These are phyloP conservation scores for Suillus subaureus DNA, from an alignment of 768 basidiomycete genomes.

Conservation along the genomic window DNA sequence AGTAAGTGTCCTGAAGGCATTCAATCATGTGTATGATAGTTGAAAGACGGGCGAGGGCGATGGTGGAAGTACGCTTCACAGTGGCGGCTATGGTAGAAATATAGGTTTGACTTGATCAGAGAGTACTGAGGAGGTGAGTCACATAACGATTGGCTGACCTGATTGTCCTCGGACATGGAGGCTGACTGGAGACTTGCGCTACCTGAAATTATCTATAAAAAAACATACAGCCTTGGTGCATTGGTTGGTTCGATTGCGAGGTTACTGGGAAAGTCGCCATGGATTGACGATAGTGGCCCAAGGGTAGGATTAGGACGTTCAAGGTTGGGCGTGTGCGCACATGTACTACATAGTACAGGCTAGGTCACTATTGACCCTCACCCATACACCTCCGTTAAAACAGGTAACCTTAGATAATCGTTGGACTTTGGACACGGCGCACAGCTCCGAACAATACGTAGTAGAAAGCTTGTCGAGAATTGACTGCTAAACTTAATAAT, in stretches of 20 bases:
- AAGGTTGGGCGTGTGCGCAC: too few species aligned
- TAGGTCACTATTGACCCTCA: too few species aligned
- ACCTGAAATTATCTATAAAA: background rate
- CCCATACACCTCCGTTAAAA: too few species aligned
- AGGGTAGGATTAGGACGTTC: background rate
- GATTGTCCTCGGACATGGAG: background rate
- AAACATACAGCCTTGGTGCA: background rate
- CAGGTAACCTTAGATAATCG: too few species aligned
- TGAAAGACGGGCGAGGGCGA: slow-evolving; percentile 2
- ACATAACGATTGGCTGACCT: background rate
- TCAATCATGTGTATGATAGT: background rate
- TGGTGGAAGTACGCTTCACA: background rate
- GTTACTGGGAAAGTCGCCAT: background rate
- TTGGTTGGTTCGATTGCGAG: background rate
- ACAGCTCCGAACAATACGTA: too few species aligned
- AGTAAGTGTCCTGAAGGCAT: slow-evolving; percentile 14
- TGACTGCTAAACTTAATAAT: too few species aligned
- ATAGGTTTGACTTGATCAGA: too few species aligned
- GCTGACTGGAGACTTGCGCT: background rate
- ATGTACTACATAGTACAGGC: too few species aligned
- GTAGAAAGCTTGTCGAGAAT: too few species aligned
- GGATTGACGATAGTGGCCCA: background rate
- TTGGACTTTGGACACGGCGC: too few species aligned
- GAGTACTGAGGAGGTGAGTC: background rate
- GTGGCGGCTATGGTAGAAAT: background rate